Evolutionary conservation across 192 early-diverging fungal genomes (phyloP).

Genomic region (Coemansia sp.): DNA sequence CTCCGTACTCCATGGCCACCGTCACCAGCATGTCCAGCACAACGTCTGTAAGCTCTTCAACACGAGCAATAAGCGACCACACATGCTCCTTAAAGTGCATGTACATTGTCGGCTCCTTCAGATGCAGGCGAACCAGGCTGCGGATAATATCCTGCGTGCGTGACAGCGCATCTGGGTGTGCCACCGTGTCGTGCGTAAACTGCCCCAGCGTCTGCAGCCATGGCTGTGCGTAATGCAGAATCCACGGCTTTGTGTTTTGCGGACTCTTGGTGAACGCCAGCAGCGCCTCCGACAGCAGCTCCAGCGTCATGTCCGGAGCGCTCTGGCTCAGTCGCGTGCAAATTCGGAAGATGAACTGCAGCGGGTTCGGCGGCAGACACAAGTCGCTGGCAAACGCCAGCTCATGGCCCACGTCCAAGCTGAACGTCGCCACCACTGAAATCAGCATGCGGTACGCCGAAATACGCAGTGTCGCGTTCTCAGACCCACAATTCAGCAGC

Average conservation of each 20-base stretch:
- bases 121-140: slow-evolving; percentile 77
- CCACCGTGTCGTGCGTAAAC: slow-evolving; percentile 53
- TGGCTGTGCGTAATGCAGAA: slow-evolving; percentile 86
- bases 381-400: slow-evolving; percentile 77
- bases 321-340: slow-evolving; percentile 76
- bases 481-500: slow-evolving; percentile 81
- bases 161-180: slow-evolving; percentile 40
- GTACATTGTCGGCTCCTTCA: slow-evolving; percentile 83
- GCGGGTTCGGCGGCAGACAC: slow-evolving; percentile 88
- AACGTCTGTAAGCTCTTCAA: slow-evolving; percentile 79
- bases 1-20: slow-evolving; percentile 78
- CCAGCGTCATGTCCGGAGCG: slow-evolving; percentile 79
- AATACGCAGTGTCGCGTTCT: slow-evolving; percentile 75
- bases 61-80: slow-evolving; percentile 76
- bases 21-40: slow-evolving; percentile 79
- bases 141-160: slow-evolving; percentile 75
- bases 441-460: slow-evolving; percentile 92
- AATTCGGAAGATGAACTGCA: slow-evolving; percentile 78
- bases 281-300: slow-evolving; percentile 85
- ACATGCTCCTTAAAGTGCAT: slow-evolving; percentile 80
- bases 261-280: slow-evolving; percentile 76
- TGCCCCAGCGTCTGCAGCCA: slow-evolving; percentile 82
- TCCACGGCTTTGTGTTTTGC: slow-evolving; percentile 72
- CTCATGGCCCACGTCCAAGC: slow-evolving; percentile 80
- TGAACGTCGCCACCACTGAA: slow-evolving; percentile 75